These are phyloP conservation scores for Pseudoscleropodium purum DNA, from an alignment of 225 moss, liverwort and hornwort species.

Conservation along the genomic window DNA sequence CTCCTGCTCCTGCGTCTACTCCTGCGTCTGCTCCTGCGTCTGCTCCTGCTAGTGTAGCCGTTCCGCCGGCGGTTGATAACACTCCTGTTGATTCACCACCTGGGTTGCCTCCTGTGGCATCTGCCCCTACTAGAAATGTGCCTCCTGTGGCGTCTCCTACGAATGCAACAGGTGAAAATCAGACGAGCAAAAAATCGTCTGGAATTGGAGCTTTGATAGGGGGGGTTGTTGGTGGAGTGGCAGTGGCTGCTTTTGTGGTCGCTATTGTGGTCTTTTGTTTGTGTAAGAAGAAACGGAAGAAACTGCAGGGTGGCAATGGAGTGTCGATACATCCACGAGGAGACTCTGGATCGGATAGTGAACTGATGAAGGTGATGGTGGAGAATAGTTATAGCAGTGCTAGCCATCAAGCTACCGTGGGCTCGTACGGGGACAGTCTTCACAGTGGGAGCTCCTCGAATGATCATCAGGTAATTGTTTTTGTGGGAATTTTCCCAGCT, in stretches of 20 bases:
- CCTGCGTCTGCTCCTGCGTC: background rate
- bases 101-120: background rate
- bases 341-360: constrained; percentile 25
- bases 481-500: background rate
- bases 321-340: constrained; percentile 21
- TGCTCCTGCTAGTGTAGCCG: background rate
- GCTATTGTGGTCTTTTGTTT: background rate
- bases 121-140: background rate
- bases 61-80: background rate
- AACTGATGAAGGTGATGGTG: constrained; percentile 29
- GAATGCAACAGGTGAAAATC: background rate
- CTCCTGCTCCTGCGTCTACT: background rate
- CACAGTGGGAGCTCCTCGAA: constrained; percentile 23
- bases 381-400: constrained; percentile 28
- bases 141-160: background rate
- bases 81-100: background rate
- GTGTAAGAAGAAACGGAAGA: constrained; percentile 2
- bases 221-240: constrained; percentile 7
- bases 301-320: background rate
- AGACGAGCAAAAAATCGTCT: background rate
- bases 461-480: constrained; percentile 20
- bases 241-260: background rate
- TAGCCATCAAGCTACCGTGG: constrained; percentile 24
- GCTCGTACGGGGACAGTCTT: constrained; percentile 20
- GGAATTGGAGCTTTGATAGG: constrained; percentile 8